Conservation (phyloP, 306 rosid genomes). For the Dryas octopetala region DNA sequence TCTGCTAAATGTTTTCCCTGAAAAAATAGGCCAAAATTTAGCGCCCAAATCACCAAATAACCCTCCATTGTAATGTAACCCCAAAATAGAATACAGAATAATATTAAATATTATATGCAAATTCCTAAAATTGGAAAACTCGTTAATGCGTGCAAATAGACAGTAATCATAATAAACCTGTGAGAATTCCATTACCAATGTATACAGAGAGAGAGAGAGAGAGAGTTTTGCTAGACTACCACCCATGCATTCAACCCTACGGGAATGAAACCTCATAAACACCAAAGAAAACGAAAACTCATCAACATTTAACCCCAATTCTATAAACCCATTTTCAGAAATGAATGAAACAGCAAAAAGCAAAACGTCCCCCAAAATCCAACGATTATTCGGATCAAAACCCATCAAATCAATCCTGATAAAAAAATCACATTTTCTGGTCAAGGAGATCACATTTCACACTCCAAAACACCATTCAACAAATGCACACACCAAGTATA, state of each 20-base stretch:
- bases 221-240: constrained; percentile 13
- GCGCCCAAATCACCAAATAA: neutral
- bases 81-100: constrained; percentile 4
- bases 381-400: constrained; percentile 28
- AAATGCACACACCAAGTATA: constrained; percentile 4
- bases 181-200: neutral
- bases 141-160: neutral
- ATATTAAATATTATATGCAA: neutral
- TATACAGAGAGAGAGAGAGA: neutral
- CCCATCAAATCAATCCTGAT: constrained; percentile 25
- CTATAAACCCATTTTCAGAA: constrained; percentile 15
- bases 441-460: constrained; percentile 23
- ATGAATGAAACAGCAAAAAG: constrained; percentile 10
- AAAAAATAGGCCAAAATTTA: neutral
- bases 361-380: constrained; percentile 10
- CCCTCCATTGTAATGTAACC: neutral
- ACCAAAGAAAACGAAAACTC: constrained; percentile 15
- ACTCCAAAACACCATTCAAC: constrained; percentile 23
- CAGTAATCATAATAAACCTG: neutral
- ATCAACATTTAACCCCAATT: constrained; percentile 9
- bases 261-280: constrained; percentile 18
- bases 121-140: constrained; percentile 8
- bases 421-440: neutral
- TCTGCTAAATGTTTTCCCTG: neutral
- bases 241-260: constrained; percentile 43